A percentile compares a stretch with the other conserved stretches of the same genome.
phyloP scores from a whole-genome alignment of 208 protist species.

The Trypanosoma lewisi region DNA sequence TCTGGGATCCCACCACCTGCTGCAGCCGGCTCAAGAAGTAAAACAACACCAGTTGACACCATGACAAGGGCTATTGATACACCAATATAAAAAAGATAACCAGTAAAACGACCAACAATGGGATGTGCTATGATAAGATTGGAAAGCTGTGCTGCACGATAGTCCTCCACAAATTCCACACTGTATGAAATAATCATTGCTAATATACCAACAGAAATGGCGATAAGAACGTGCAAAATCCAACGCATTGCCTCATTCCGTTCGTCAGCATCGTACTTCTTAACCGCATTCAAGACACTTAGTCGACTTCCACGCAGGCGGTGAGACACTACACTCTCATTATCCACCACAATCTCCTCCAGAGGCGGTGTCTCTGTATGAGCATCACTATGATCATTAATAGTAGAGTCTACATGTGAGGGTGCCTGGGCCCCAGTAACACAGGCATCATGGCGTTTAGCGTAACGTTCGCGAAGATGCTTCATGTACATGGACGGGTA shows the following conservation, averaged over 20 bases:
- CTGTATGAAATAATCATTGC: slow-evolving; percentile 68
- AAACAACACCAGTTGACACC: slow-evolving; percentile 60
- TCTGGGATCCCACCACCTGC: slow-evolving; percentile 87
- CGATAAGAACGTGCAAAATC: slow-evolving; percentile 81
- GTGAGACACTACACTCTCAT: not conserved
- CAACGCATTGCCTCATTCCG: slow-evolving; percentile 71
- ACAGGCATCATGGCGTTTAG: not conserved
- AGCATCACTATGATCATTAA: not conserved
- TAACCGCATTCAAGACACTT: slow-evolving; percentile 19
- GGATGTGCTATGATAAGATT: slow-evolving; percentile 34
- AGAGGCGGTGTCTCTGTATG: not conserved
- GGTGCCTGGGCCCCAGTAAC: not conserved
- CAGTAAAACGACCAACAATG: slow-evolving; percentile 32
- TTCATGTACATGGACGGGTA: slow-evolving; percentile 83
- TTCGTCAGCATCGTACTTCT: slow-evolving; percentile 45
- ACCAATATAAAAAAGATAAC: slow-evolving; percentile 49
- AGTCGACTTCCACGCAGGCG: slow-evolving; percentile 1
- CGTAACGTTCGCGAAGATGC: slow-evolving; percentile 48
- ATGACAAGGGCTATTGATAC: slow-evolving; percentile 47
- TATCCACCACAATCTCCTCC: not conserved
- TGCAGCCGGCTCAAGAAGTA: slow-evolving; percentile 85
- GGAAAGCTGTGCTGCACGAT: slow-evolving; percentile 40
- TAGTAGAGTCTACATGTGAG: not conserved
- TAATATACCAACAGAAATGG: slow-evolving; percentile 72
- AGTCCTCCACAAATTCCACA: slow-evolving; percentile 63